Evolutionary conservation across 805 yeast species (phyloP), one percentile per base, ranked within the genome.

Genomic region (Spathaspora girioi): DNA sequence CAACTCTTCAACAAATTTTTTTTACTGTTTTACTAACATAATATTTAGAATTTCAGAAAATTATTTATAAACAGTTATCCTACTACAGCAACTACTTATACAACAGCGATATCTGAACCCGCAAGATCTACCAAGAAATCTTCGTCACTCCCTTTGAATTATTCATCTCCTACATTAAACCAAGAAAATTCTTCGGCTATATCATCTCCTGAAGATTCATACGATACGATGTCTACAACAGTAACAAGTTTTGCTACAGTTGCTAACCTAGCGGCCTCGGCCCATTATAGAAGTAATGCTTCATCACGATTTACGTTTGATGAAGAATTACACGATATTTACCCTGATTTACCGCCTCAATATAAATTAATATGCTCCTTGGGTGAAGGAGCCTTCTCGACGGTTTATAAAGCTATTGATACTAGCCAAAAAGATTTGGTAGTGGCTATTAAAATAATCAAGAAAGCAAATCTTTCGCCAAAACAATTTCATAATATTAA

Each of bases 301-400:
- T 11, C 44, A 19, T 20, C 44, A 23, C 9, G 40, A 1, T 40
- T 27, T 11, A 15, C 49, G 11, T 38, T 47, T 15, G 23, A 32
- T 18, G 19, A 43, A 17, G n/a, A 45, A 9, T 35, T 50, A 5
- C 43, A 53, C 19, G 55, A 50, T n/a, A 32, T 52, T n/a, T 61
- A 58, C 31, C 59, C 61, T 3, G 68, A 64, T 38, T 58, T 67
- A 35, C 74, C 76, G 12, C 43, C 59, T 20, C 55, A 66, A 43
- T 74, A 66, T 56, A 59, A 61, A 38, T 59, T 75, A 15, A 46
- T 69, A 35, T 60, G 66, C 11, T 56, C 67, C 18, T 56, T 87
- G 15, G 93, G 94, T 0, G 92, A 87, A 62, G 98, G 98, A 8
- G 97, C 97, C 0, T 92, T 93, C 64, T 89, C 96, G 2, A 78